Evolutionary conservation across 345 rosid species (phyloP).

Genomic region (Excoecaria cochinchinensis): DNA sequence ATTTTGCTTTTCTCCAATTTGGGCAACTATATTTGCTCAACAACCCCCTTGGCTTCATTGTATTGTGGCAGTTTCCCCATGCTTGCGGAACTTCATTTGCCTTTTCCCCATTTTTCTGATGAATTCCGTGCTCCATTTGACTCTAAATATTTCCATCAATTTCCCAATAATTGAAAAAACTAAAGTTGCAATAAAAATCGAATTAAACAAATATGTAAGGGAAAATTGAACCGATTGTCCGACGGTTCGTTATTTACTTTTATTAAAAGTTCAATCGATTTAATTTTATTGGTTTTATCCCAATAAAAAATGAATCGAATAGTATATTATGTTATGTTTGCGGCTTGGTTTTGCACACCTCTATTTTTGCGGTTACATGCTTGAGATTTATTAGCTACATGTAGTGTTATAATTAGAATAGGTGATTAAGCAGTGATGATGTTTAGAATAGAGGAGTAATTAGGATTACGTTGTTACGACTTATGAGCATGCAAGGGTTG

Average conservation of each 20-base stretch:
- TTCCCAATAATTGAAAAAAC: too few relatives aligned
- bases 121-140: slow-evolving; percentile 13
- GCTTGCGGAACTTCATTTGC: not conserved
- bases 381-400: not conserved
- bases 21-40: slow-evolving; percentile 23
- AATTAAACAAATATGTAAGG: too few relatives aligned
- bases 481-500: slow-evolving; percentile 9
- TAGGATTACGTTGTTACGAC: not conserved
- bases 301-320: too few relatives aligned
- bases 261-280: too few relatives aligned
- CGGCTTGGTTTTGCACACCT: not conserved
- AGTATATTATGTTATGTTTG: too few relatives aligned
- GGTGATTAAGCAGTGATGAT: not conserved
- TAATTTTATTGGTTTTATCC: too few relatives aligned
- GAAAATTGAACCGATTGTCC: too few relatives aligned
- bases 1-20: slow-evolving; percentile 20
- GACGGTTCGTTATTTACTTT: too few relatives aligned
- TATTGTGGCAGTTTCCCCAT: slow-evolving; percentile 17
- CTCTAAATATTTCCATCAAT: not conserved
- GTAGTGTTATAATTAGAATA: not conserved
- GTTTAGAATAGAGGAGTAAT: slow-evolving; percentile 28
- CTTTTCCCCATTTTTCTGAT: not conserved
- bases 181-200: too few relatives aligned
- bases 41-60: slow-evolving; percentile 20
- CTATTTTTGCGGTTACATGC: not conserved